Evolutionary conservation across 208 protist species (phyloP).

Genomic region (Trichomonas tenax): DNA sequence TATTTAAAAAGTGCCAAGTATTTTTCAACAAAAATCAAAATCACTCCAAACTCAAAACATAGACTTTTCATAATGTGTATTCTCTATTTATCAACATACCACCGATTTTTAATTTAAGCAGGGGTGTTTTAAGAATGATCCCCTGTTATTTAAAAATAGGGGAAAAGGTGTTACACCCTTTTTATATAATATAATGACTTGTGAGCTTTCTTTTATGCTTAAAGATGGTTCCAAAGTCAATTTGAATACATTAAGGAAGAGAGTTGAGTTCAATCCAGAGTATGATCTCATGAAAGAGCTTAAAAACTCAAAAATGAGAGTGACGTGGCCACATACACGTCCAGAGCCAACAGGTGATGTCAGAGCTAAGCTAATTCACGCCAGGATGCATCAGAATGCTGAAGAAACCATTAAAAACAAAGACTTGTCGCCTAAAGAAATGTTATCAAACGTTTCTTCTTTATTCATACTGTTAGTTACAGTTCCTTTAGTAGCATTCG

Average conservation of each 20-base stretch:
- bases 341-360: background rate
- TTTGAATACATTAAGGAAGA: background rate
- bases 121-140: too few species aligned
- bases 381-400: background rate
- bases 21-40: too few species aligned
- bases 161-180: background rate
- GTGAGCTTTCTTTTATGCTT: background rate
- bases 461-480: background rate
- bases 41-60: too few species aligned
- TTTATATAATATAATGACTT: background rate
- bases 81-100: too few species aligned
- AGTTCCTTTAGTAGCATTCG: background rate
- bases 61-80: too few species aligned
- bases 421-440: background rate
- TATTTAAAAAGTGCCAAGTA: background rate
- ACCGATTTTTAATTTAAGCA: too few species aligned
- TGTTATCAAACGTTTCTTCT: background rate
- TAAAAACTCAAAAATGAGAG: background rate
- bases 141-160: too few species aligned
- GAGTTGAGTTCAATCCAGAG: background rate
- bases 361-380: background rate
- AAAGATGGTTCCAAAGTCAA: background rate
- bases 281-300: background rate
- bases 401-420: too few species aligned
- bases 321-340: background rate